Evolutionary conservation across 1,139 yeast genomes (phyloP).

Genomic region (Suhomyces panamericanus): DNA sequence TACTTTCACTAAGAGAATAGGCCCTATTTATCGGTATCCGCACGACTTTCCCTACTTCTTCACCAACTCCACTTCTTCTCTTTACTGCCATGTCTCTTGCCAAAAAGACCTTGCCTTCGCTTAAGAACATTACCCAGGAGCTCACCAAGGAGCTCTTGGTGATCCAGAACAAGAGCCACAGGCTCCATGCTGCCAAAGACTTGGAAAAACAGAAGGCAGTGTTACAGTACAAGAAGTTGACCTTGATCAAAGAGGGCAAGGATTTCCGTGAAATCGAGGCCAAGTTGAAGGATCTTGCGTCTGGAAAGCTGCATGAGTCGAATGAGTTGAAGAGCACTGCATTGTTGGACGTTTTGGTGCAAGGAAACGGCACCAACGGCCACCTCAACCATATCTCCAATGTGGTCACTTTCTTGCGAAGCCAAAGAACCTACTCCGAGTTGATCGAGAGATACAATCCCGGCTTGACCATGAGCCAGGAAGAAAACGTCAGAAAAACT

Average conservation of each 20-base stretch:
- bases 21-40: no score
- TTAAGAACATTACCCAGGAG: constrained; percentile 22
- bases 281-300: constrained; percentile 30
- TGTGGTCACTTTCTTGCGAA: constrained; percentile 55
- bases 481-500: constrained; percentile 73
- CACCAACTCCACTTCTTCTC: neutral
- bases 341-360: constrained; percentile 27
- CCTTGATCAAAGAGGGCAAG: constrained; percentile 43
- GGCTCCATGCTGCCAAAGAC: constrained; percentile 46
- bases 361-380: constrained; percentile 16
- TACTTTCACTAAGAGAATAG: no score
- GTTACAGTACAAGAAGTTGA: constrained; percentile 55
- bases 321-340: constrained; percentile 19
- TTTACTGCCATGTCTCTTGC: constrained; percentile 13
- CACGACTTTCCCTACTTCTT: neutral
- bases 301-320: constrained; percentile 17
- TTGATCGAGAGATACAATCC: constrained; percentile 85
- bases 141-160: constrained; percentile 47
- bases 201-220: constrained; percentile 52
- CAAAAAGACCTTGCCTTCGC: constrained; percentile 12
- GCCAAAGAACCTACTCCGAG: constrained; percentile 77
- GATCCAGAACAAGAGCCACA: constrained; percentile 43
- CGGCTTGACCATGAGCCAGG: constrained; percentile 73
- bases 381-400: constrained; percentile 45
- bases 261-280: constrained; percentile 35